Percentiles rank a stretch among this genome's conserved stretches.
These are phyloP conservation scores for Amylostereum chailletii DNA, from an alignment of 1,284 basidiomycete genomes.

Conservation along the genomic window DNA sequence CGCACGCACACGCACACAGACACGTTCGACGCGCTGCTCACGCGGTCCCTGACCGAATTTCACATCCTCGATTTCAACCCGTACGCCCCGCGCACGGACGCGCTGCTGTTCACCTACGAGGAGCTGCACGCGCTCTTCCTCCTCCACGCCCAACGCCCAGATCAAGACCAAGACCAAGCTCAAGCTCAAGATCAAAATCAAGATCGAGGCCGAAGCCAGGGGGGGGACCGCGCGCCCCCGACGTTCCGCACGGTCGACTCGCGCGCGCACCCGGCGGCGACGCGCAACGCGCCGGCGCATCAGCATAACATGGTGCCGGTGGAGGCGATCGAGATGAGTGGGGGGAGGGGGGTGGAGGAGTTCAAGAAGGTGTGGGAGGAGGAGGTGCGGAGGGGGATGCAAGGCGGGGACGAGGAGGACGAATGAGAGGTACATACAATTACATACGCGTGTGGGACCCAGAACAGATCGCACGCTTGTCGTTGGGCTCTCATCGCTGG, in stretches of 20 bases:
- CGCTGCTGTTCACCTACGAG: conserved; percentile 80
- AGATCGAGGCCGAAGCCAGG: background rate
- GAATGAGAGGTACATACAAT: background rate
- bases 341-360: conserved; percentile 63
- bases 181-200: too few relatives aligned
- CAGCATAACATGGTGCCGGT: conserved; percentile 91
- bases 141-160: background rate
- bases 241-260: conserved; percentile 70
- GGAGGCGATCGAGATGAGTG: conserved; percentile 76
- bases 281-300: conserved; percentile 61
- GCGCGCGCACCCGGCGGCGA: conserved; percentile 55
- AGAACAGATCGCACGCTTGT: too few relatives aligned
- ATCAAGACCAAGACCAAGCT: too few relatives aligned
- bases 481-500: too few relatives aligned
- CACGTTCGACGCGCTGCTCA: conserved; percentile 81
- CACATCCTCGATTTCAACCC: conserved; percentile 91
- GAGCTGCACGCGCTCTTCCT: conserved; percentile 50
- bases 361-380: conserved; percentile 67
- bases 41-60: conserved; percentile 64
- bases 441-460: background rate
- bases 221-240: conserved; percentile 22
- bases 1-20: conserved; percentile 36
- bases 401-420: conserved; percentile 8
- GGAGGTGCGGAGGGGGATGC: conserved; percentile 38
- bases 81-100: conserved; percentile 78